Conservation (phyloP, 805 yeast species). For the Candida taoyuanica region DNA sequence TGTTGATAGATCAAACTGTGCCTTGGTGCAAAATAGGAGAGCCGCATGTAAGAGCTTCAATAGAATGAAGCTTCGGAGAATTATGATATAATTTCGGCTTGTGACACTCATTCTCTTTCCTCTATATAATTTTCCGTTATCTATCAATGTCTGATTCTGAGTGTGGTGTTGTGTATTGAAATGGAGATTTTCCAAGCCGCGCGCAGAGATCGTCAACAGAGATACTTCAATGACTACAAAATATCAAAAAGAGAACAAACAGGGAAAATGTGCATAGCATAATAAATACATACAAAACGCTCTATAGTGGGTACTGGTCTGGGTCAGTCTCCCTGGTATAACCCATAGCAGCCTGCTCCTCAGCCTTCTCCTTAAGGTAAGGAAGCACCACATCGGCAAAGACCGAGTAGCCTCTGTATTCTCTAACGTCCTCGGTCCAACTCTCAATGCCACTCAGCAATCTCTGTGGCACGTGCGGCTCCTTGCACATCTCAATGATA, state of each 20-base stretch:
- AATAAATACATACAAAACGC: neutral
- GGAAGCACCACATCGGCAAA: slow-evolving; percentile 52
- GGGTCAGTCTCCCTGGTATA: slow-evolving; percentile 20
- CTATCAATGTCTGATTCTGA: no score
- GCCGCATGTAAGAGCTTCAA: slow-evolving; percentile 4
- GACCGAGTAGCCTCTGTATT: slow-evolving; percentile 53
- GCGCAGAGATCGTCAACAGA: neutral
- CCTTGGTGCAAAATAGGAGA: slow-evolving; percentile 4
- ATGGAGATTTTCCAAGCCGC: neutral
- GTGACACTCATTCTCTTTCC: no score
- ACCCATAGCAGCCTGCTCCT: slow-evolving; percentile 26
- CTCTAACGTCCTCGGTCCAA: slow-evolving; percentile 58
- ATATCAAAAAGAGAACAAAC: neutral
- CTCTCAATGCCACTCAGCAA: slow-evolving; percentile 52
- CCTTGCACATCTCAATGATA: slow-evolving; percentile 46
- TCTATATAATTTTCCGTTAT: no score
- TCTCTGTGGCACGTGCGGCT: slow-evolving; percentile 59
- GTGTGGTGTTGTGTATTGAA: no score
- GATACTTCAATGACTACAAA: no score
- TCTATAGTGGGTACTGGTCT: slow-evolving; percentile 13
- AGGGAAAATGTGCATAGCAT: neutral
- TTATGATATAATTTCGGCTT: neutral
- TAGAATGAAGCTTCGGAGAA: slow-evolving; percentile 3
- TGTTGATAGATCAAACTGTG: slow-evolving; percentile 13
- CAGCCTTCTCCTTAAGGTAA: slow-evolving; percentile 44